Evolutionary conservation across 192 early-diverging fungal genomes (phyloP), one percentile per base, ranked within the genome.

Genomic region (Entrophospora sp.): DNA sequence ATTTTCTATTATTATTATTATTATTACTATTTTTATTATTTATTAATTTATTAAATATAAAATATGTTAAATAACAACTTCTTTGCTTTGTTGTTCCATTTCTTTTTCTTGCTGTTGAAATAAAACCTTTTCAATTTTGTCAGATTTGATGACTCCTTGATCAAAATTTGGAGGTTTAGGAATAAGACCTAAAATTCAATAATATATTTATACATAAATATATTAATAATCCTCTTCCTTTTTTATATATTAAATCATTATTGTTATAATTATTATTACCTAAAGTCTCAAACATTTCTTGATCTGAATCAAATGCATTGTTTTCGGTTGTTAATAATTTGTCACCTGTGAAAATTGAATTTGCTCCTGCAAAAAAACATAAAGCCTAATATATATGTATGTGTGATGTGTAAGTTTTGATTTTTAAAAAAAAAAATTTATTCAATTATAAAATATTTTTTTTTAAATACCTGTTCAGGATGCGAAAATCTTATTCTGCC

Each of bases 301-400:
- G 73, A 65, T 91, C 89, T 12, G 83, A 81, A 35, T 74, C 78
- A 51, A 77, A 75, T 68, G 79, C 84, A 73, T 91, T 91, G 79
- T 91, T 91, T 57, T 83, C 83, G 0, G 90, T 91, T 28, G 90
- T 91, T 55, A 91, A 72, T 38, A 91, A 75, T 69, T 84, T 87
- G 70, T 91, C 88, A 67, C 90, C 90, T 30, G 90, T 91, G 60
- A 91, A 91, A 67, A 91, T 87, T 18, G 84, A 85, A 78, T 91
- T 91, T 67, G 90, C 90, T 59, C 90, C 90, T 13, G 88, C 83
- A 80, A 89, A 82, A 73, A 91, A 91, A 69, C 88, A 90, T 64
- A 91, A 56, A 14, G 85, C 81, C 63, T 64, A 51, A 34, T 13
- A 45, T 46, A 30, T 30, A 32, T 52, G 10, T 27, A 52, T 25